Percentiles rank a stretch among this genome's conserved stretches.
Evolutionary conservation across 2,329 filamentous ascomycete genomes (phyloP).

Genomic region (Colletotrichum somersetense): DNA sequence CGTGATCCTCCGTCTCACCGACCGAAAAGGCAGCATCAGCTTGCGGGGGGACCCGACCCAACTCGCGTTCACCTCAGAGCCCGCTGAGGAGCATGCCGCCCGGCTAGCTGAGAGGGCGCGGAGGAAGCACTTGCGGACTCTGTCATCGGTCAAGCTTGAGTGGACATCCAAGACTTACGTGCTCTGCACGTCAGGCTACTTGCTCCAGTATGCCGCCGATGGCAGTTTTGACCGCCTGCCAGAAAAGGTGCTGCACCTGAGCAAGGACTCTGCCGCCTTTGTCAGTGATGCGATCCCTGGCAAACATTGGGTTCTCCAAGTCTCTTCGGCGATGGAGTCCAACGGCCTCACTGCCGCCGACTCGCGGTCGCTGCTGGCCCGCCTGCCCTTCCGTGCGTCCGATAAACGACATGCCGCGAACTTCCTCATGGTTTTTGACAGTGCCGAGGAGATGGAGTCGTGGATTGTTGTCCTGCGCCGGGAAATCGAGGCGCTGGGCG

Average conservation of each 20-base stretch:
- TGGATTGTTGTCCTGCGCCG: constrained; percentile 79
- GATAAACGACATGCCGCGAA: constrained; percentile 71
- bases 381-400: constrained; percentile 69
- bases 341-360: constrained; percentile 65
- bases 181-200: constrained; percentile 76
- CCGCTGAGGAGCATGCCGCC: constrained; percentile 48
- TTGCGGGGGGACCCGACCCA: constrained; percentile 51
- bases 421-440: constrained; percentile 80
- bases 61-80: constrained; percentile 42
- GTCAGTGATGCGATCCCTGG: constrained; percentile 85
- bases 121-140: constrained; percentile 62
- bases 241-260: constrained; percentile 79
- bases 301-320: constrained; percentile 83
- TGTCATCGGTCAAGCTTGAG: constrained; percentile 64
- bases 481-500: constrained; percentile 78
- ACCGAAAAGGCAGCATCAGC: constrained; percentile 60
- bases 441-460: constrained; percentile 78
- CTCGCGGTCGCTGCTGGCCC: constrained; percentile 73
- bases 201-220: constrained; percentile 80
- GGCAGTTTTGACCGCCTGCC: constrained; percentile 79
- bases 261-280: constrained; percentile 82
- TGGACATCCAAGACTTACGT: constrained; percentile 81
- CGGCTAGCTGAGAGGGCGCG: constrained; percentile 54
- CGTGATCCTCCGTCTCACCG: constrained; percentile 72
- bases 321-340: constrained; percentile 74